A percentile compares a stretch with the other conserved stretches of the same genome.
Evolutionary conservation across 495 filamentous ascomycete genomes (phyloP).

Genomic region (Talaromyces trachyspermus): DNA sequence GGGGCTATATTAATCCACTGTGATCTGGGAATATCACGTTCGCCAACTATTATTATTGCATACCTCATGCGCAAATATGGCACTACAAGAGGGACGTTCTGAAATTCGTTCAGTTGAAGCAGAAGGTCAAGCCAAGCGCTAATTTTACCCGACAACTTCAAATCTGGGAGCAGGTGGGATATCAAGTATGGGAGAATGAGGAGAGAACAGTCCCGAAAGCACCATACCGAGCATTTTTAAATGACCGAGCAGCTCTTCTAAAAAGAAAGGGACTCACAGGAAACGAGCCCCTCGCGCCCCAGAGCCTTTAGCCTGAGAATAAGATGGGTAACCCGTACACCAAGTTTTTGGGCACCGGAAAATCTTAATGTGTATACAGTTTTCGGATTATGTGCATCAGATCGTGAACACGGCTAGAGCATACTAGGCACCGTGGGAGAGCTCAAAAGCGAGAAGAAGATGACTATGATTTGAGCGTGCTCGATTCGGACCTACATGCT

Average conservation of each 20-base stretch:
- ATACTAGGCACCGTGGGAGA: too few relatives aligned
- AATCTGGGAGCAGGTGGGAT: constrained; percentile 23
- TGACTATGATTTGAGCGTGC: too few relatives aligned
- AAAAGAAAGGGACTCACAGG: constrained; percentile 19
- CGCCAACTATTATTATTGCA: constrained; percentile 25
- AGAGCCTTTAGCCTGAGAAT: neutral
- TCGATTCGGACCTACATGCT: too few relatives aligned
- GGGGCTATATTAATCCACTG: constrained; percentile 29
- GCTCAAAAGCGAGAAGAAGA: too few relatives aligned
- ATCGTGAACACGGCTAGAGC: too few relatives aligned
- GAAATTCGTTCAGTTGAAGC: constrained; percentile 13
- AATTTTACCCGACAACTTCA: constrained; percentile 22
- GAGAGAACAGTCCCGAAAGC: constrained; percentile 21
- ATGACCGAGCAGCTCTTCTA: constrained; percentile 16
- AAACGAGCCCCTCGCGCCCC: constrained; percentile 20
- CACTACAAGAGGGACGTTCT: constrained; percentile 2
- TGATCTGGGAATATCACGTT: constrained; percentile 29
- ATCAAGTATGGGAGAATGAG: constrained; percentile 28
- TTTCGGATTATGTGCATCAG: too few relatives aligned
- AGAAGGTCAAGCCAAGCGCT: constrained; percentile 16
- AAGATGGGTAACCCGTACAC: too few relatives aligned
- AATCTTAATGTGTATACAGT: too few relatives aligned
- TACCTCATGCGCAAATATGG: constrained; percentile 25
- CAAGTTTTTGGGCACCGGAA: too few relatives aligned
- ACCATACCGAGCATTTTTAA: constrained; percentile 21